A percentile compares a stretch with the other conserved stretches of the same genome.
phyloP scores from a whole-genome alignment of 495 filamentous ascomycete species.

The Annulohypoxylon maeteangense region DNA sequence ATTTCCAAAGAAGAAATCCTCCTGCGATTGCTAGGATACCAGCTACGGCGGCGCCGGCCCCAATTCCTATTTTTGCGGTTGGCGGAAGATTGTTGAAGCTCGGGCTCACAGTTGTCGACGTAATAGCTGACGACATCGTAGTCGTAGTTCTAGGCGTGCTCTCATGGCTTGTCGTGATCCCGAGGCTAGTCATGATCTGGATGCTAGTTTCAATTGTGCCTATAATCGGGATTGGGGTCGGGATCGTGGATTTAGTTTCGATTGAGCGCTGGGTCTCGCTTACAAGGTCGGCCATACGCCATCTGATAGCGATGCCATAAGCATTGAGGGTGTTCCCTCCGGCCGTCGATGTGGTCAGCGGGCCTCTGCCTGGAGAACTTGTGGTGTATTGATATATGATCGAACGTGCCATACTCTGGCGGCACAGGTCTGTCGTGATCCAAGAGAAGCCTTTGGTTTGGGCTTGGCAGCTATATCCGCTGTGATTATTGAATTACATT shows the following conservation, averaged over 20 bases:
- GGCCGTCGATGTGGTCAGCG: not conserved
- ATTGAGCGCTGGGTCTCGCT: too few species aligned
- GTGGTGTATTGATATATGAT: constrained; percentile 14
- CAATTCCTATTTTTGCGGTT: constrained; percentile 1
- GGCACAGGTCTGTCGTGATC: constrained; percentile 7
- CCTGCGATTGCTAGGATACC: not conserved
- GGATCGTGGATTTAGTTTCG: too few species aligned
- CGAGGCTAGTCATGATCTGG: too few species aligned
- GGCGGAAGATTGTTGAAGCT: not conserved
- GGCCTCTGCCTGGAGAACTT: not conserved
- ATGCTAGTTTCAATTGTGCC: too few species aligned
- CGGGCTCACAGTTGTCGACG: not conserved
- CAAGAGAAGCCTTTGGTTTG: not conserved
- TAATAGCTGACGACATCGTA: not conserved
- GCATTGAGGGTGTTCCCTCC: constrained; percentile 2
- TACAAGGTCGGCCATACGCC: not conserved
- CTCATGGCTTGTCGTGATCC: too few species aligned
- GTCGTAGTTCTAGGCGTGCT: too few species aligned
- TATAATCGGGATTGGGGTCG: too few species aligned
- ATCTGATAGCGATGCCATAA: constrained; percentile 9
- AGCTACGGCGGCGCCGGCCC: not conserved
- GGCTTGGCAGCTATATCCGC: constrained; percentile 4
- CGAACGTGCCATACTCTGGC: not conserved
- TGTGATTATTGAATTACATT: not conserved
- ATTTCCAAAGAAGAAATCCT: constrained; percentile 3